These are phyloP conservation scores for Leersia perrieri DNA, from an alignment of 176 grass and related monocot species.

Conservation along the genomic window DNA sequence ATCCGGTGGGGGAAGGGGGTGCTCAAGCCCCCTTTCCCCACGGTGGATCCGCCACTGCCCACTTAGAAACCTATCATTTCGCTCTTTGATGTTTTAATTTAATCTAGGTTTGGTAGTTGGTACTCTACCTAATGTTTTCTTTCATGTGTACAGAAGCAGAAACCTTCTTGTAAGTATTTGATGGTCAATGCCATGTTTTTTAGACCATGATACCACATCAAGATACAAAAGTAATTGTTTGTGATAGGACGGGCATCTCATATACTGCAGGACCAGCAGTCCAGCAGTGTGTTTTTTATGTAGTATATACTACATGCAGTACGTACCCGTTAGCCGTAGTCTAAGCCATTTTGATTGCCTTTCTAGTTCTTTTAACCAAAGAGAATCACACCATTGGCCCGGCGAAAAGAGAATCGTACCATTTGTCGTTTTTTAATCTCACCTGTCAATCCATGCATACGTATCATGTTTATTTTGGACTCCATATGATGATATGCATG, in stretches of 20 bases:
- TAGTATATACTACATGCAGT: neutral
- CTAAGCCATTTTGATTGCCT: neutral
- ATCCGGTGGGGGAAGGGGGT: too few relatives aligned
- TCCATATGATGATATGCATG: neutral
- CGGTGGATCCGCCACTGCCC: too few relatives aligned
- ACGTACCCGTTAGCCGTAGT: neutral
- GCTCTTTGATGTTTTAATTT: too few relatives aligned
- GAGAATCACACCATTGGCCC: neutral
- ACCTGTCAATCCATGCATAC: neutral
- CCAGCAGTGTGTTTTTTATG: too few relatives aligned
- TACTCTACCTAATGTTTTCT: neutral
- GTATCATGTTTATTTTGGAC: neutral
- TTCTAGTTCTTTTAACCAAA: neutral
- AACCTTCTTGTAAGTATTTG: neutral
- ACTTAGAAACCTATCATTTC: too few relatives aligned
- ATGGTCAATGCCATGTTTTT: neutral
- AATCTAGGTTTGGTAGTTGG: neutral
- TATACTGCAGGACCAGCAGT: neutral
- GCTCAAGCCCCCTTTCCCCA: too few relatives aligned
- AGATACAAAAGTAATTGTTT: neutral
- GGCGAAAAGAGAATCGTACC: neutral
- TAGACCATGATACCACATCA: neutral
- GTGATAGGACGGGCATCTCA: neutral
- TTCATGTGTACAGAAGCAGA: neutral
- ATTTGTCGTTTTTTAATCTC: neutral